Base-by-base conservation (phyloP, 2,329 filamentous ascomycete species). In the Hymenotorrendiella dingleyae region DNA sequence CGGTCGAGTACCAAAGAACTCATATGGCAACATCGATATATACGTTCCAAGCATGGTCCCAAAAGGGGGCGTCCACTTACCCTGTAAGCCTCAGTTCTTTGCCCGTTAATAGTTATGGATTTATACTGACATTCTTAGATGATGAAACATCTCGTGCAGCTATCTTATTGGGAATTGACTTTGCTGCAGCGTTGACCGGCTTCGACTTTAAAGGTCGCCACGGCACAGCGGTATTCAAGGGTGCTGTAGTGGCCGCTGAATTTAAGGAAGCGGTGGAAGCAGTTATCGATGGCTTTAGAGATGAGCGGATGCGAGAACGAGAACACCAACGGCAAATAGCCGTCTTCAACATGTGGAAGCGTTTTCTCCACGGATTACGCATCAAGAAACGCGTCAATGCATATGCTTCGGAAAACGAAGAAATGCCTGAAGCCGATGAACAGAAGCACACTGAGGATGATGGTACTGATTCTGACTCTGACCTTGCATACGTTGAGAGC, bases 41-140 rank as follows among this genome's bases (percentile, higher is more conserved):
- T 97, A 91, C 61, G 89, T 95, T 9, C 82, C 87, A 0, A 87
- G 80, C 48, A 97, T 98, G 93, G 73, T 97, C 0, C 93, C 93
- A 0, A 65, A 67, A 29, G 91, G 93, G 0, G 90, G 86, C 1
- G 74, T 80, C 2, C 88, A 97, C 61, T 68, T 97, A 8, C 73
- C 74, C 2, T 66, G 78, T 40, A 71, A 71, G n/a, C n/a, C n/a
- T n/a, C n/a, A n/a, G 48, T 49, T 23, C 23, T 11, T 6, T 16
- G 20, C 21, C 22, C 30, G n/a, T 27, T 12, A 9, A 19, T 28
- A 7, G 14, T 26, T 6, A 14, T 7, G 22, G 4, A 9, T 36
- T 38, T 5, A 33, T 23, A 29, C 48, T 19, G 56, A 64, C 5
- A 66, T 72, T 66, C 14, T 35, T 57, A 38, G 69, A 76, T 47